These are phyloP conservation scores for Akanthomyces lecanii DNA, from an alignment of 2,329 filamentous ascomycete species.

Conservation along the genomic window DNA sequence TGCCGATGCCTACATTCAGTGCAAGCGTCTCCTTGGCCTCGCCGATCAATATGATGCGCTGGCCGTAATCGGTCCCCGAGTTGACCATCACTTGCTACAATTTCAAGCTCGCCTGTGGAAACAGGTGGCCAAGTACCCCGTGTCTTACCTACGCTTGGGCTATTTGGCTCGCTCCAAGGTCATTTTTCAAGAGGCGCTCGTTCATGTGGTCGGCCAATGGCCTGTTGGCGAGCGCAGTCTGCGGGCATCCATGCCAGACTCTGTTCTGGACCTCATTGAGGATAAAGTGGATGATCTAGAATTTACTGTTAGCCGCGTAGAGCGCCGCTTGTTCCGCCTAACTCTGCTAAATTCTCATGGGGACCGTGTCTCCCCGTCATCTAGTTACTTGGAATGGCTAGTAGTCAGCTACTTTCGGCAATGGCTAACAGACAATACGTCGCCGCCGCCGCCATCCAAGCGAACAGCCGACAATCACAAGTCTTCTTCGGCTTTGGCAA, in stretches of 20 bases:
- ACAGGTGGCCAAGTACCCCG: conserved; percentile 93
- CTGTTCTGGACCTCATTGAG: conserved; percentile 84
- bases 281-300: conserved; percentile 92
- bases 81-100: conserved; percentile 89
- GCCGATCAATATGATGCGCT: conserved; percentile 96
- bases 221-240: conserved; percentile 75
- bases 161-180: conserved; percentile 80
- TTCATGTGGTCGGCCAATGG: conserved; percentile 95
- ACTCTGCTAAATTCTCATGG: conserved; percentile 74
- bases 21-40: conserved; percentile 80
- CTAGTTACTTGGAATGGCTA: conserved; percentile 84
- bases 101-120: conserved; percentile 91
- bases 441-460: conserved; percentile 50
- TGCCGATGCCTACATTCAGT: conserved; percentile 87
- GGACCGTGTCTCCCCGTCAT: conserved; percentile 75
- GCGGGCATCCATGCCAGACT: conserved; percentile 65
- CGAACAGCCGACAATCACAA: conserved; percentile 19
- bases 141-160: conserved; percentile 84
- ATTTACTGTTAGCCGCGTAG: conserved; percentile 73
- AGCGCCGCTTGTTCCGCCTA: conserved; percentile 76
- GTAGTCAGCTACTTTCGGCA: conserved; percentile 83
- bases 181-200: conserved; percentile 81
- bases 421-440: conserved; percentile 88
- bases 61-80: conserved; percentile 77
- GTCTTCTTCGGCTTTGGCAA: conserved; percentile 32